Percentiles rank a stretch among this genome's conserved stretches.
Conservation (phyloP, 1,284 basidiomycete genomes). For the Pulveroboletus sp. region DNA sequence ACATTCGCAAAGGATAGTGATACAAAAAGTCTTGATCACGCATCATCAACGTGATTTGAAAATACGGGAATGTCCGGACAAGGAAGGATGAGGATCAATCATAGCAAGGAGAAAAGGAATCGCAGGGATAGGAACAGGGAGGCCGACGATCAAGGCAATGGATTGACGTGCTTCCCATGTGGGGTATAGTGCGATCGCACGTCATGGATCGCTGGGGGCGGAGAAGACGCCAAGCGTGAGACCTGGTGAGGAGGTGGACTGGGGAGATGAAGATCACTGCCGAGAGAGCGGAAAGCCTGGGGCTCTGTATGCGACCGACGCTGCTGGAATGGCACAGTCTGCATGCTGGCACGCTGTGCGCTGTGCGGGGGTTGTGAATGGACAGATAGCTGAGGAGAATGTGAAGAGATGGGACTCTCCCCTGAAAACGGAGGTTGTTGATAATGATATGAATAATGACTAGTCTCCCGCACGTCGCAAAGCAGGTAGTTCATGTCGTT, state of each 20-base stretch:
- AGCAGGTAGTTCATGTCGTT: conserved; percentile 39
- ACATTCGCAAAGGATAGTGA: conserved; percentile 35
- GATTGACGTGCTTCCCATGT: conserved; percentile 42
- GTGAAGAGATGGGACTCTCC: conserved; percentile 37
- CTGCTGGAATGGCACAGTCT: conserved; percentile 36
- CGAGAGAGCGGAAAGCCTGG: conserved; percentile 35
- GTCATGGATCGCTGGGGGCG: conserved; percentile 37
- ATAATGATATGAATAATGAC: conserved; percentile 42
- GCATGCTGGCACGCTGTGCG: conserved; percentile 31
- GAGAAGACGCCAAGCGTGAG: conserved; percentile 36
- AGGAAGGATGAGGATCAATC: conserved; percentile 29
- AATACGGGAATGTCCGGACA: conserved; percentile 35
- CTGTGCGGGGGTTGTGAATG: conserved; percentile 36
- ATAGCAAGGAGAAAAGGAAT: conserved; percentile 24
- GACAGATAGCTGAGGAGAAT: conserved; percentile 38
- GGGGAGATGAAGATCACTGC: conserved; percentile 37
- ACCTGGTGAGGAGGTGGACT: conserved; percentile 35
- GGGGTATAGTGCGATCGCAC: conserved; percentile 40
- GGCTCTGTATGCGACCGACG: conserved; percentile 38
- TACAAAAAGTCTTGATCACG: conserved; percentile 34
- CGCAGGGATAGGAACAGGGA: conserved; percentile 17
- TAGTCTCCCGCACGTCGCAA: conserved; percentile 36
- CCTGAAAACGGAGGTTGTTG: conserved; percentile 36
- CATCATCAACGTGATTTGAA: conserved; percentile 31
- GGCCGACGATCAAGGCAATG: conserved; percentile 36